Evolutionary conservation across 2,329 filamentous ascomycete species (phyloP).

Genomic region (Diplodia sapinea): DNA sequence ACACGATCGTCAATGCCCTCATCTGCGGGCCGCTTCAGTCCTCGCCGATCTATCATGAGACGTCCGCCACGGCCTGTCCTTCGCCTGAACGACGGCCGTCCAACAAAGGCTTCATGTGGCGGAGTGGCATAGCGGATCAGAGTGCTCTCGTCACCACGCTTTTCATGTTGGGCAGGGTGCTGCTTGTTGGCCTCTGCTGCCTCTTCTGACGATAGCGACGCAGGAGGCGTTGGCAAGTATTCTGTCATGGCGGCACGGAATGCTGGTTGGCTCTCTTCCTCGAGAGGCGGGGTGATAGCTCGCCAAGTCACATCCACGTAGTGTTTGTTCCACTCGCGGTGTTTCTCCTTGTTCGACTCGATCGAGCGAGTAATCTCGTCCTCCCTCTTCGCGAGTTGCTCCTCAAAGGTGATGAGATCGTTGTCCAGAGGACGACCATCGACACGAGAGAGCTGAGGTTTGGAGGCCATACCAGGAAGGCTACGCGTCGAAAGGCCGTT

Average conservation of each 20-base stretch:
- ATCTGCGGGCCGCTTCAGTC: slow-evolving; percentile 62
- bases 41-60: slow-evolving; percentile 85
- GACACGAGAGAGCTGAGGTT: slow-evolving; percentile 58
- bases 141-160: slow-evolving; percentile 6
- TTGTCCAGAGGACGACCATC: slow-evolving; percentile 73
- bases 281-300: slow-evolving; percentile 79
- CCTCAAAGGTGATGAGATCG: slow-evolving; percentile 77
- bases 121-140: slow-evolving; percentile 48
- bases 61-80: slow-evolving; percentile 84
- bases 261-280: slow-evolving; percentile 50
- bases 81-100: slow-evolving; percentile 74
- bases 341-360: slow-evolving; percentile 84
- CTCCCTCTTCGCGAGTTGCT: slow-evolving; percentile 80
- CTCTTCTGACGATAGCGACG: slow-evolving; percentile 53
- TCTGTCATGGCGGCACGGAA: slow-evolving; percentile 49
- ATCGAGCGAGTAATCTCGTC: slow-evolving; percentile 82
- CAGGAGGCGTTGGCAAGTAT: slow-evolving; percentile 55
- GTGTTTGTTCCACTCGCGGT: slow-evolving; percentile 88
- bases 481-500: slow-evolving; percentile 67
- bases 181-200: slow-evolving; percentile 47
- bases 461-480: slow-evolving; percentile 61
- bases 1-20: slow-evolving; percentile 47
- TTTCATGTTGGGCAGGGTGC: slow-evolving; percentile 5
- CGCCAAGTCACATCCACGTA: slow-evolving; percentile 87
- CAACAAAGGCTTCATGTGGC: slow-evolving; percentile 47